These are phyloP conservation scores for Ceratocystis albifundus DNA, from an alignment of 2,329 filamentous ascomycete species.

Conservation along the genomic window DNA sequence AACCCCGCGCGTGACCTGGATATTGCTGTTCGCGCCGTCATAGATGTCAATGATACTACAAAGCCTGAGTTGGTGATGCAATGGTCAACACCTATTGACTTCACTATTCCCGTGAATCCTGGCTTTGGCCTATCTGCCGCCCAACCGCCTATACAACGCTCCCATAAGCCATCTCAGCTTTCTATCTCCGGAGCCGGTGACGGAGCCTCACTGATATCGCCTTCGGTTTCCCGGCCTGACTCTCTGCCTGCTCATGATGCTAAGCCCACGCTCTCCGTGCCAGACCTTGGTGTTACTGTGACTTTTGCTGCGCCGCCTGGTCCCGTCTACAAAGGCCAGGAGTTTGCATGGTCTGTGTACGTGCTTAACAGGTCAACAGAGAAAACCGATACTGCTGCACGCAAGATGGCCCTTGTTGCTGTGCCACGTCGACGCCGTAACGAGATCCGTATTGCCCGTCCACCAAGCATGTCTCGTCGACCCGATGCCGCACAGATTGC, in stretches of 20 bases:
- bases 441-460: conserved; percentile 42
- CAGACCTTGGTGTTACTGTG: conserved; percentile 61
- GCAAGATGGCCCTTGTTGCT: conserved; percentile 59
- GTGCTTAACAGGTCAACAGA: conserved; percentile 58
- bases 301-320: conserved; percentile 53
- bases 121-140: conserved; percentile 45
- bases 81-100: conserved; percentile 60
- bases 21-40: conserved; percentile 50
- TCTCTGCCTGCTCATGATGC: conserved; percentile 42
- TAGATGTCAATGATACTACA: conserved; percentile 45
- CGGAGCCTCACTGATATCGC: conserved; percentile 43
- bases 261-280: conserved; percentile 38
- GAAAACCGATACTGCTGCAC: conserved; percentile 33
- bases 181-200: conserved; percentile 46
- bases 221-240: conserved; percentile 48
- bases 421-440: conserved; percentile 53
- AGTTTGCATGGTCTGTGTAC: conserved; percentile 62
- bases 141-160: conserved; percentile 47
- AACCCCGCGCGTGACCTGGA: conserved; percentile 43
- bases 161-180: conserved; percentile 52
- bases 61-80: conserved; percentile 51
- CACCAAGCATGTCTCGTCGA: conserved; percentile 40
- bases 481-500: conserved; percentile 38
- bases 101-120: conserved; percentile 53
- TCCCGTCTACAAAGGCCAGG: conserved; percentile 49